Evolutionary conservation across 164 flowering plant species (phyloP), one percentile per base, ranked within the genome.

Genomic region (Vitis rotundifolia): DNA sequence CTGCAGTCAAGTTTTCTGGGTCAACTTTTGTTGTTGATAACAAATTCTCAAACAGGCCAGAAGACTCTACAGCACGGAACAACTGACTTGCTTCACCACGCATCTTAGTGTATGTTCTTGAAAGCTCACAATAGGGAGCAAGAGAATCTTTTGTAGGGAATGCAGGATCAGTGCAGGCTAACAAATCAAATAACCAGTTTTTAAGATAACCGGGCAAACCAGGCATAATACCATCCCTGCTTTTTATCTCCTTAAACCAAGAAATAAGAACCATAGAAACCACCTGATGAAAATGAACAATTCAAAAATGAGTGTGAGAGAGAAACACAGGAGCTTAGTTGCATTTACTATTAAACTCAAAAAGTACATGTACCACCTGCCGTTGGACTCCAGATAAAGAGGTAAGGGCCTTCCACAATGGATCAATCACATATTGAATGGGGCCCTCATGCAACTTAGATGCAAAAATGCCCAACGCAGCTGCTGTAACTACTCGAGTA

Each of bases 61-160:
- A 86, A 54, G 92, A 77, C 70, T 85, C 83, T 67, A 85, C 80
- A 68, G 79, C 78, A 69, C 47, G 75, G 61, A 86, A 69, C 75
- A 96, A 80, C 63, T 83, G 88, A 72, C 71, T 70, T 47, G 98
- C 97, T 82, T 96, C 99, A 68, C 75, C 75, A 10, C 96, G 90
- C 99, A 96, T 93, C 84, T 96, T 96, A 51, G 80, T 61, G 74
- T 96, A 96, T 31, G 99, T 96, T 80, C 98, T 91, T 75, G 97
- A 87, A 70, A 96, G 97, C 80, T 96, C 99, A 55, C 89, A 59
- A 78, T 96, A 96, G 49, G 99, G 99, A 79, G 87, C 84, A 78
- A 58, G 68, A 56, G 95, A 84, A 78, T 83, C 93, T 84, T 92
- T 92, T 62, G 95, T 89, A 22, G 99, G 98, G 61, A 86, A 83